Percentiles rank a stretch among this genome's conserved stretches.
Evolutionary conservation across 2,329 filamentous ascomycete genomes (phyloP).

Genomic region (Colletotrichum gigasporum): DNA sequence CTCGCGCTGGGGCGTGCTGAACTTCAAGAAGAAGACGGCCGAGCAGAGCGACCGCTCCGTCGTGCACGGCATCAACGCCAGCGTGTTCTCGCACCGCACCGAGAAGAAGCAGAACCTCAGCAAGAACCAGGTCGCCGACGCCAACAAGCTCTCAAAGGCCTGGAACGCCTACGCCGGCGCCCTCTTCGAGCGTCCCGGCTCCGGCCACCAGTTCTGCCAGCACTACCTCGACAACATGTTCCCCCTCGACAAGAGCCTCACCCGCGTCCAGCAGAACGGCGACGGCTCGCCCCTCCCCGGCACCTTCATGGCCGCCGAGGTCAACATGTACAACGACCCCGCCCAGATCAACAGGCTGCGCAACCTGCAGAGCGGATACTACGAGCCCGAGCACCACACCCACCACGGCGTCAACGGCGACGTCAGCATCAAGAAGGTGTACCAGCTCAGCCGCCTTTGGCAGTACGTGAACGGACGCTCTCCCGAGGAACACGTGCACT

Average conservation of each 20-base stretch:
- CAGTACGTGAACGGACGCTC: conserved; percentile 12
- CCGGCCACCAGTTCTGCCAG: conserved; percentile 68
- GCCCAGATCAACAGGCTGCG: conserved; percentile 5
- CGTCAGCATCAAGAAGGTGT: conserved; percentile 2
- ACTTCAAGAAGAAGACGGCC: conserved; percentile 55
- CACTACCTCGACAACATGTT: conserved; percentile 73
- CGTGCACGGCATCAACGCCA: neutral
- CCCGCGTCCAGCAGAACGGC: conserved; percentile 17
- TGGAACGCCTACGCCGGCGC: conserved; percentile 70
- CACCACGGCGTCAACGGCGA: conserved; percentile 7
- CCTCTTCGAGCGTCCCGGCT: conserved; percentile 65
- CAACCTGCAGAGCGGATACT: neutral
- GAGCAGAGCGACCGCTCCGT: conserved; percentile 49
- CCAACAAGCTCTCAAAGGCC: conserved; percentile 1
- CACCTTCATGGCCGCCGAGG: conserved; percentile 16
- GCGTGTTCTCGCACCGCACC: conserved; percentile 34
- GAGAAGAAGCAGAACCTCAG: conserved; percentile 37
- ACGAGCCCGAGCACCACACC: neutral
- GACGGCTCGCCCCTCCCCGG: conserved; percentile 4
- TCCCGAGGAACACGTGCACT: conserved; percentile 2
- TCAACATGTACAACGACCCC: conserved; percentile 21
- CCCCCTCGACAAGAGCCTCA: conserved; percentile 40
- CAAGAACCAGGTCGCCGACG: neutral
- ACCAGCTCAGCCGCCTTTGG: conserved; percentile 27
- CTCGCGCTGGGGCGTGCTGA: conserved; percentile 76